Percentiles rank a stretch among this genome's conserved stretches.
These are phyloP conservation scores for Bidens hawaiensis DNA, from an alignment of 140 eudicot genomes.

Conservation along the genomic window DNA sequence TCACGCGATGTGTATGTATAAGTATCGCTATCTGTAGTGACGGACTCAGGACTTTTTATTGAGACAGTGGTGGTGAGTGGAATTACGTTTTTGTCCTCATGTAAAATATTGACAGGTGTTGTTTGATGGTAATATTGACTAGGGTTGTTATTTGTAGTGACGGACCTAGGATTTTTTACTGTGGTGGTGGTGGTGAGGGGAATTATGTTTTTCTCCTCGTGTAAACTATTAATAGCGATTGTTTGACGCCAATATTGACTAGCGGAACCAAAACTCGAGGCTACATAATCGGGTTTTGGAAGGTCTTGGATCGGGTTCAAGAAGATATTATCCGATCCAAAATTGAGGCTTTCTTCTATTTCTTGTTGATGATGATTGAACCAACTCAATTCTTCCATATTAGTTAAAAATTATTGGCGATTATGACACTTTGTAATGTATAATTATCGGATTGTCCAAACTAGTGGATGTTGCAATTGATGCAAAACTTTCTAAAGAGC, in stretches of 20 bases:
- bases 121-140: too few relatives aligned
- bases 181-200: slow-evolving; percentile 16
- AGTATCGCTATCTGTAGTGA: too few relatives aligned
- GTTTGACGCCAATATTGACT: slow-evolving; percentile 25
- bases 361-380: slow-evolving; percentile 32
- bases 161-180: too few relatives aligned
- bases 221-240: slow-evolving; percentile 4
- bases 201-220: slow-evolving; percentile 14
- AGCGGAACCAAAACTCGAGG: slow-evolving; percentile 13
- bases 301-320: slow-evolving; percentile 24
- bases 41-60: too few relatives aligned
- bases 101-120: too few relatives aligned
- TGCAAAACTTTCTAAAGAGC: background rate
- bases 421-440: background rate
- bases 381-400: slow-evolving; percentile 55
- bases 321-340: slow-evolving; percentile 29
- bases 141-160: too few relatives aligned
- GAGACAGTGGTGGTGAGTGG: too few relatives aligned
- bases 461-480: background rate
- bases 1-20: background rate
- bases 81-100: too few relatives aligned
- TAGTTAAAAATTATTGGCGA: background rate
- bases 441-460: background rate
- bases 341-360: slow-evolving; percentile 32
- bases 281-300: slow-evolving; percentile 7